Evolutionary conservation across 306 rosid species (phyloP), one percentile per base, ranked within the genome.

Genomic region (cucumber (Cucumis sativus)): DNA sequence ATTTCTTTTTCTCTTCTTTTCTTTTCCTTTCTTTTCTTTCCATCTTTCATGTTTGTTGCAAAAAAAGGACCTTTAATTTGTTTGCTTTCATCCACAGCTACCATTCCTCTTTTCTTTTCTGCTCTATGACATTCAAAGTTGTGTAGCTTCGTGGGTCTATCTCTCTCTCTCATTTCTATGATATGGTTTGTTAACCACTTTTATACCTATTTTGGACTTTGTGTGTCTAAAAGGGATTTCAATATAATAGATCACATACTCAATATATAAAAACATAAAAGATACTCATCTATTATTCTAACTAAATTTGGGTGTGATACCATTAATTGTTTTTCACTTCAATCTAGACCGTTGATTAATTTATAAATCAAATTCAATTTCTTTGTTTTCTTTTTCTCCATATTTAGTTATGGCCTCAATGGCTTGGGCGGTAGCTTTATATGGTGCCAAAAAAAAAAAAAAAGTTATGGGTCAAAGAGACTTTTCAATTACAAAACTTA

Each of bases 41-140:
- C 4, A 45, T 45, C 78, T 55, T 52, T 70, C 58, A 70, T 70
- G 75, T 70, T 47, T 45, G 59, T 21, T 70, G 75, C 59, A 47
- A 70, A 43, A 43, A 70, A 70, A 47, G 40, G 28, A 7, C 23
- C 75, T 51, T 70, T 70, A 47, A 47, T 13, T 70, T 70, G 58
- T 70, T 70, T 70, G 39, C 75, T 70, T 70, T 70, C 75, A 45
- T 21, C 75, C 49, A 47, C 75, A 70, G 75, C 75, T 47, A 70
- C 59, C 58, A 47, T 1, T 70, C 40, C 16, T 4, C 72, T 37
- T 66, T 66, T 37, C 68, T 65, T 7, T 35, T 21, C 37, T 64
- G 47, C 17, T 28, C 30, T 28, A 28, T 28, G 30, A 28, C 30
- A 28, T 28, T 28, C 2, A 28, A 28, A 28, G 30, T 1, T 28